Percentiles rank a stretch among this genome's conserved stretches.
Evolutionary conservation across 768 basidiomycete species (phyloP).

Genomic region (Trametes cingulata): DNA sequence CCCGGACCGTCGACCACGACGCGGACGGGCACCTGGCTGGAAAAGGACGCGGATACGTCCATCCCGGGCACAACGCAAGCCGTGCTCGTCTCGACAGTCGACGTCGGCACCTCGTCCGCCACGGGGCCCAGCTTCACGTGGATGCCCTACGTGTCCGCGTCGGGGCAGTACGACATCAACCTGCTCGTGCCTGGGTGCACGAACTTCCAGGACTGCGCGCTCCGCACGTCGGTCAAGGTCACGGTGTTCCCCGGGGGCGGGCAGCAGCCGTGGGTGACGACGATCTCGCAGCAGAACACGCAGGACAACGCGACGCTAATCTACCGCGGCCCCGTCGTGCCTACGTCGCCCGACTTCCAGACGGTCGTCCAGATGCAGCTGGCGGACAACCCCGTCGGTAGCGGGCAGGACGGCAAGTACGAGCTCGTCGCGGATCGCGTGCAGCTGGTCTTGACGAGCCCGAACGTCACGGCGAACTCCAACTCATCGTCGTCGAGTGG

Average conservation of each 20-base stretch:
- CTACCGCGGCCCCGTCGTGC: slow-evolving; percentile 84
- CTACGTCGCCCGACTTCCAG: slow-evolving; percentile 68
- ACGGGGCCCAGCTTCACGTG: slow-evolving; percentile 83
- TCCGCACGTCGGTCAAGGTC: slow-evolving; percentile 80
- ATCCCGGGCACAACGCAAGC: slow-evolving; percentile 81
- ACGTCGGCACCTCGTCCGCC: slow-evolving; percentile 60
- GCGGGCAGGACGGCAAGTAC: slow-evolving; percentile 66
- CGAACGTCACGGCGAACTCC: slow-evolving; percentile 41
- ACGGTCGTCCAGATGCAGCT: slow-evolving; percentile 77
- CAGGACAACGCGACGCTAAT: slow-evolving; percentile 61
- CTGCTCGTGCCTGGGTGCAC: slow-evolving; percentile 87
- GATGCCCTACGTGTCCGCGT: slow-evolving; percentile 88
- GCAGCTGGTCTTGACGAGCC: slow-evolving; percentile 73
- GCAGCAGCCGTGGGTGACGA: slow-evolving; percentile 63
- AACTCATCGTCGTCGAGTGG: slow-evolving; percentile 32
- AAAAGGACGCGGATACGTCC: slow-evolving; percentile 60
- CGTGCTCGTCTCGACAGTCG: slow-evolving; percentile 68
- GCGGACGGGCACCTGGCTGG: slow-evolving; percentile 69
- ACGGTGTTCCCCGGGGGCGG: slow-evolving; percentile 78
- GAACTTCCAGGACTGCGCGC: slow-evolving; percentile 74
- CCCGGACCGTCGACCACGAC: slow-evolving; percentile 70
- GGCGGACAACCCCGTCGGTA: slow-evolving; percentile 61
- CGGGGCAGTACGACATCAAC: slow-evolving; percentile 84
- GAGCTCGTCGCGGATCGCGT: slow-evolving; percentile 85
- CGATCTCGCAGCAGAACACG: slow-evolving; percentile 69